Conservation (phyloP, 805 yeast species). For the Barnettozyma sucrosica region DNA sequence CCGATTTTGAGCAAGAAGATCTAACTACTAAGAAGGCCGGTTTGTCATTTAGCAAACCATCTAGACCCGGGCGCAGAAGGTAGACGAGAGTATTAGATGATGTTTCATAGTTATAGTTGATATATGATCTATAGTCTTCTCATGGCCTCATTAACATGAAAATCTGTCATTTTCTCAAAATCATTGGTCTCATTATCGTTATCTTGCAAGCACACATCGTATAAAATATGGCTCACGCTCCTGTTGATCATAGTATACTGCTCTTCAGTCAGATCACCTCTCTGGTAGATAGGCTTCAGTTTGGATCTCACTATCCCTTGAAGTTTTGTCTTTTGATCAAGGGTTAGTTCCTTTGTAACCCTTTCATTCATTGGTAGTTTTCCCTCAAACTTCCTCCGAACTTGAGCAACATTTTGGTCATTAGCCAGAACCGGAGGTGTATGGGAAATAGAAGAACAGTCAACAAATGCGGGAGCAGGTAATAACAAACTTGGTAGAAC, state of each 20-base stretch:
- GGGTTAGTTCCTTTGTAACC: slow-evolving; percentile 12
- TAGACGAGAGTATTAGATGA: neutral
- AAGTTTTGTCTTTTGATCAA: slow-evolving; percentile 46
- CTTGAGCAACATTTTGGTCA: neutral
- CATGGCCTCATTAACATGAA: slow-evolving; percentile 4
- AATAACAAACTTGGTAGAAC: slow-evolving; percentile 1
- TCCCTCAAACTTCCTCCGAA: slow-evolving; percentile 8
- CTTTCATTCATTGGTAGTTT: slow-evolving; percentile 7
- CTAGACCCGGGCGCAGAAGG: slow-evolving; percentile 59
- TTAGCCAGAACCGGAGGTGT: slow-evolving; percentile 11
- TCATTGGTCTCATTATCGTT: slow-evolving; percentile 3
- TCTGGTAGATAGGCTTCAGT: slow-evolving; percentile 43
- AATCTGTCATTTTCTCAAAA: slow-evolving; percentile 18
- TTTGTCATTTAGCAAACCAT: slow-evolving; percentile 53
- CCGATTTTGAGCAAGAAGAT: slow-evolving; percentile 34
- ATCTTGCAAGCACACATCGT: slow-evolving; percentile 30
- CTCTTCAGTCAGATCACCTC: slow-evolving; percentile 29
- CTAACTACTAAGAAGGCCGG: slow-evolving; percentile 14
- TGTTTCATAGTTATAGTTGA: neutral
- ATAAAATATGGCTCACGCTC: slow-evolving; percentile 54
- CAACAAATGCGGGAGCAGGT: slow-evolving; percentile 8
- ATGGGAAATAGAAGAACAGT: slow-evolving; percentile 6
- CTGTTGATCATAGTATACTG: slow-evolving; percentile 58
- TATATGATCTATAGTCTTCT: slow-evolving; percentile 7
- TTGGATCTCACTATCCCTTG: slow-evolving; percentile 52